Conservation (phyloP, 2,329 filamentous ascomycete species). For the Monosporascus sp. region DNA sequence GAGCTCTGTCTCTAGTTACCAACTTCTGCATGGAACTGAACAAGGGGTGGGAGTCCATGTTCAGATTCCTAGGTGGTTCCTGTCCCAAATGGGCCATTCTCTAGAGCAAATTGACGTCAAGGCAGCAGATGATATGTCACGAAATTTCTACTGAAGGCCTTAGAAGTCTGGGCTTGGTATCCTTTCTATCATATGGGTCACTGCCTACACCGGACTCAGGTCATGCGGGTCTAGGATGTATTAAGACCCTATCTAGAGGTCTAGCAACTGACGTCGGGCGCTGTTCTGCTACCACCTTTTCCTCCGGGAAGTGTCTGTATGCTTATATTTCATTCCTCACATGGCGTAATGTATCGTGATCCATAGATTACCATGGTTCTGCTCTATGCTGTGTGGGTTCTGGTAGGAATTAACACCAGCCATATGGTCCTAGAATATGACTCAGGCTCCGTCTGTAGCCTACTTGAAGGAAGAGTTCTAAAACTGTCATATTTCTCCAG, state of each 20-base stretch:
- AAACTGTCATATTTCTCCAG: no score
- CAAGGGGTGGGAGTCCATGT: conserved; percentile 21
- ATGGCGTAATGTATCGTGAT: no score
- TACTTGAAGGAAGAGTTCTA: no score
- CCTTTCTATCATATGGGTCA: conserved; percentile 6
- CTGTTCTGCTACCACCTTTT: no score
- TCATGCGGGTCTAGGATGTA: conserved; percentile 4
- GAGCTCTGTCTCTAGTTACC: conserved; percentile 11
- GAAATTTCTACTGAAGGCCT: conserved; percentile 10
- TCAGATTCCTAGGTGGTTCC: conserved; percentile 17
- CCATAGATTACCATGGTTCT: no score
- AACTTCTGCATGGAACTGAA: conserved; percentile 20
- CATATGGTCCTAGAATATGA: no score
- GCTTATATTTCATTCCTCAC: no score
- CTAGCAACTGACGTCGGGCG: no score
- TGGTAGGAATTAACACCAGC: no score
- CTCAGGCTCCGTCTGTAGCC: no score
- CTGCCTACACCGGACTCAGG: conserved; percentile 3
- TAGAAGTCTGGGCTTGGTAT: conserved; percentile 14
- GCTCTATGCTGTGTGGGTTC: no score
- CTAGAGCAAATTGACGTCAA: conserved; percentile 19
- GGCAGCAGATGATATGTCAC: conserved; percentile 14
- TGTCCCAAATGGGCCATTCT: conserved; percentile 17
- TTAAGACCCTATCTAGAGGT: background rate
- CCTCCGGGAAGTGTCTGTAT: no score